Base-by-base conservation (phyloP, 768 basidiomycete species). In the Xanthoconium stramineum region DNA sequence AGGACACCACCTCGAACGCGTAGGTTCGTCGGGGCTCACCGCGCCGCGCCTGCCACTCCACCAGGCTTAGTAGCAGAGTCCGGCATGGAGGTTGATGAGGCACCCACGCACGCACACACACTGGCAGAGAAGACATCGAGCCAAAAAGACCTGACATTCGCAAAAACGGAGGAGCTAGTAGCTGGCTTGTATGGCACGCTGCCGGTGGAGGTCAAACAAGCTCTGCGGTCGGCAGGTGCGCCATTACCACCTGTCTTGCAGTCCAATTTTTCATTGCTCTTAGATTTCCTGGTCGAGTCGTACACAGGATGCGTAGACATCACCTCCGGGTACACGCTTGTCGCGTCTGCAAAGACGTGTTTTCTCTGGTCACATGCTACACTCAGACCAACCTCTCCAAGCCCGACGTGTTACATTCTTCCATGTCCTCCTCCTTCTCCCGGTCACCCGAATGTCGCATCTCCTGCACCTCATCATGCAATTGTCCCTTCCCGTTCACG, bases 321-420 rank as follows among this genome's bases (percentile, higher is more conserved):
- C 6, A 52, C 76, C 47, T 89, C 89, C 10, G 88, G 88, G 8
- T 91, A 88, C 66, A 83, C 89, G 12, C 79, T 91, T 38, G 81
- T 90, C 24, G 81, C 83, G 17, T 90, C 89, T 28, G 72, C 76
- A 8, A 81, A 82, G 64, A 89, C 87, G 10, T 91, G 88, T 68
- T 91, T 89, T 70, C 86, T 91, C 46, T 92, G 89, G 89, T 86
- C 89, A 58, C 86, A 91, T 73, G 80, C 84, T 77, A 82, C 84
- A 2, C 76, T 88, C 55, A 84, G 82, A 67, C 84, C 87, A 29
- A 83, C 81, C 36, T 69, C 68, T 11, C 63, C 68, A 29, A 69
- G 68, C 15, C 88, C 88, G 10, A 91, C 89, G 12, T 91, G 90
- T 67, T 91, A 91, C 61, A 91, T 92, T 44, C 89, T 92, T 62